Base-by-base conservation (phyloP, 108 stramenopile species). In the Cyclotella kingstonii region DNA sequence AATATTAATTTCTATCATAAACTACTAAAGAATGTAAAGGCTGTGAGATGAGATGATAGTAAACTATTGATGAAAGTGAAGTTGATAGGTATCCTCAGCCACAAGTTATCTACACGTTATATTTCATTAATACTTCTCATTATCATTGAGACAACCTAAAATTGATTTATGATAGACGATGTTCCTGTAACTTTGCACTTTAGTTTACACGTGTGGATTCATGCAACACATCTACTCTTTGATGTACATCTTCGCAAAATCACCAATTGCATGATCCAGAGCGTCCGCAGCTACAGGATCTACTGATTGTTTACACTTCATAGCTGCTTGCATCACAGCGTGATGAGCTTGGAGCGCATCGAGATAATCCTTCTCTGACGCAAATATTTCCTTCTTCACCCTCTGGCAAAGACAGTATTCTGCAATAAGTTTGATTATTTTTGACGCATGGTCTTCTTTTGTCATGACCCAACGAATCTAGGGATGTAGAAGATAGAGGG, bases 341-440 rank as follows among this genome's bases (percentile, higher is more conserved):
- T 90, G 89, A 50, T 90, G 89, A 2, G 81, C 73, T 70, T 83
- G 81, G 23, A 90, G 63, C 2, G 85, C 89, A 47, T 90, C 79
- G 11, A 84, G 54, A 60, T 85, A 87, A 33, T 90, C 85, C 12
- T 54, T 52, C 14, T 84, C 83, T 36, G 62, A 66, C 25, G 43
- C 54, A 60, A 90, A 90, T 12, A 81, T 67, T 21, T 70, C 72
- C 66, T 76, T 81, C 56, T 90, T 90, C 63, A 85, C 85, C 40
- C 89, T 73, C 66, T 90, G 89, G 57, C 89, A 90, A 35, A 90
- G 75, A 35, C 83, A 86, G 60, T 90, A 90, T 50, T 86, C 83
- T 4, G 79, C 54, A 6, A 90, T 68, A 33, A 77, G 52, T 30
- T 60, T 78, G 47, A 90, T 90, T 39, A 90, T 90, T 54, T 90